These are phyloP conservation scores for Amborella trichopoda DNA, from an alignment of 164 flowering plant genomes.

Conservation along the genomic window DNA sequence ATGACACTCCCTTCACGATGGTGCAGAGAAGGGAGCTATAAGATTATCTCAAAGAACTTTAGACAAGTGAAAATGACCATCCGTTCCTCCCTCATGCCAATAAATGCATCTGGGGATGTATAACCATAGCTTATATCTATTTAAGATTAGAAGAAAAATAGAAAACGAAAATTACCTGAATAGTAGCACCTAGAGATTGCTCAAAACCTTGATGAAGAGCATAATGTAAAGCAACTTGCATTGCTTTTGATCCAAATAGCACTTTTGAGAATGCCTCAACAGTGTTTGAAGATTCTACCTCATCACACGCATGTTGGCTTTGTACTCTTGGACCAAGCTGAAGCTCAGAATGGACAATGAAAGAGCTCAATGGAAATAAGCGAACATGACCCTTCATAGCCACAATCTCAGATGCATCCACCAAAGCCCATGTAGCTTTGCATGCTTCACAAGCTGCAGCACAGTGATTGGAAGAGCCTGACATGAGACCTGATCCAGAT, in stretches of 20 bases:
- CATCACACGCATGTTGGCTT: slow-evolving; percentile 25
- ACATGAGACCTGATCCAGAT: slow-evolving; percentile 61
- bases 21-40: too few relatives aligned
- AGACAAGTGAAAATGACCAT: too few relatives aligned
- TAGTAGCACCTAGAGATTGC: slow-evolving; percentile 34
- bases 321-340: slow-evolving; percentile 33
- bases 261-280: slow-evolving; percentile 45
- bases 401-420: slow-evolving; percentile 51
- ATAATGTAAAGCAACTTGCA: slow-evolving; percentile 66
- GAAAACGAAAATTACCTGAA: slow-evolving; percentile 81
- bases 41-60: too few relatives aligned
- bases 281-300: slow-evolving; percentile 36
- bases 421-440: slow-evolving; percentile 72
- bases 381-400: slow-evolving; percentile 24
- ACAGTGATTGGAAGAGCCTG: slow-evolving; percentile 61
- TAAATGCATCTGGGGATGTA: too few relatives aligned
- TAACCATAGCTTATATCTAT: too few relatives aligned
- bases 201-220: slow-evolving; percentile 72
- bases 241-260: slow-evolving; percentile 54
- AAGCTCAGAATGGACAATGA: slow-evolving; percentile 26
- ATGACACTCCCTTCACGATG: too few relatives aligned
- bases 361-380: slow-evolving; percentile 50
- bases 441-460: slow-evolving; percentile 86
- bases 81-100: too few relatives aligned
- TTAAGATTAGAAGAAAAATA: slow-evolving; percentile 5